Evolutionary conservation across 805 yeast genomes (phyloP), one percentile per base, ranked within the genome.

Genomic region (Yarrowia sp.): DNA sequence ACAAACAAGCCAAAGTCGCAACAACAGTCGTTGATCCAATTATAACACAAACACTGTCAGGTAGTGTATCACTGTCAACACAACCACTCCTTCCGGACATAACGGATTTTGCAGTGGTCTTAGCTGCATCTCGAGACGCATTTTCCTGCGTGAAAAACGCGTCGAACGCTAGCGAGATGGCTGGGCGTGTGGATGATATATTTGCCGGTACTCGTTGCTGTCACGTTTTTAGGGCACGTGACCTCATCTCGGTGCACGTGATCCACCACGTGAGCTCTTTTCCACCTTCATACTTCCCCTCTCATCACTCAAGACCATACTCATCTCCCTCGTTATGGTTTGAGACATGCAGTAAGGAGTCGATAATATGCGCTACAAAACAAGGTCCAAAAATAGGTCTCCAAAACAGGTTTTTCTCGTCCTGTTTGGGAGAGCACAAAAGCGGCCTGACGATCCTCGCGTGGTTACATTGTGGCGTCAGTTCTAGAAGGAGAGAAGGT

Each of bases 121-220:
- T n/a, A 16, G 43, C 16, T 36, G 58, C 59, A 40, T 53, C 45
- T 40, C 16, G 42, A 35, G 35, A 19, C 40, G 45, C 45, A 53
- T 40, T 38, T 50, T 53, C 59, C 35, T 53, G 59, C 59, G 59
- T 53, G 43, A 53, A 53, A 38, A 38, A 53, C 59, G 59, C 59
- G 59, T 53, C 56, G 8, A 35, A 16, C 42, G 42, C 15, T 52
- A 52, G 40, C 40, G 40, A 49, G 22, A 26, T 46, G 10, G 10
- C 10, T 12, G 5, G n/a, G 3, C 3, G 52, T 0, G 7, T 11
- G 15, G 14, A 10, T 11, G 15, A 35, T 2, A 12, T 2, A 8
- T 26, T 26, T 26, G 32, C 40, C 12, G 10, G 40, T 38, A 4
- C 4, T 0, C 1, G 12, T 9, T 2, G 1, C 12, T 35, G 53